phyloP scores from a whole-genome alignment of 495 filamentous ascomycete genomes.

The Rostrohypoxylon terebratum region DNA sequence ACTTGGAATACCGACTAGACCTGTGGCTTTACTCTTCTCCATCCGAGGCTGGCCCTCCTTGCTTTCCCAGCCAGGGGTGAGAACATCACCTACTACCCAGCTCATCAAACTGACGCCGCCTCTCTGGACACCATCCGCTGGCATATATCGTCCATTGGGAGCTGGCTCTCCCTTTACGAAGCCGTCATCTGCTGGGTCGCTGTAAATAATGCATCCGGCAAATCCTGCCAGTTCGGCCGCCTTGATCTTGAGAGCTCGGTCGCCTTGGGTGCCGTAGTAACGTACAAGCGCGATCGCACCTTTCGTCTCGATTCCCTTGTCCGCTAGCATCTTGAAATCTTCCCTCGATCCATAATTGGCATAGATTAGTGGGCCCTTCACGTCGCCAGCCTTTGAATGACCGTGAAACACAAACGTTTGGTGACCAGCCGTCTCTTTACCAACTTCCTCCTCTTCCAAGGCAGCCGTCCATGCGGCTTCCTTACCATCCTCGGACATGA shows the following conservation, averaged over 20 bases:
- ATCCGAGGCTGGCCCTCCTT: slow-evolving; percentile 74
- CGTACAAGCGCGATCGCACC: slow-evolving; percentile 88
- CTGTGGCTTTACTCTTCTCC: slow-evolving; percentile 75
- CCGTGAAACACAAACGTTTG: slow-evolving; percentile 86
- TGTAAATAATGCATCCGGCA: slow-evolving; percentile 90
- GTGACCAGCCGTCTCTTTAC: slow-evolving; percentile 63
- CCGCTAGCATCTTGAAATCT: slow-evolving; percentile 79
- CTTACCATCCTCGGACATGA: slow-evolving; percentile 73
- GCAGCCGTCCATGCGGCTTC: slow-evolving; percentile 81
- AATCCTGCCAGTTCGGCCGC: slow-evolving; percentile 88
- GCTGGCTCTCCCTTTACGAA: slow-evolving; percentile 74
- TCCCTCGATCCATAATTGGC: slow-evolving; percentile 89
- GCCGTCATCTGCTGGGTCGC: slow-evolving; percentile 84
- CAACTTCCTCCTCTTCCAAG: slow-evolving; percentile 78
- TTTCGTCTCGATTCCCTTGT: slow-evolving; percentile 75
- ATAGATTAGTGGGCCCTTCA: slow-evolving; percentile 92
- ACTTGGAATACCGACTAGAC: slow-evolving; percentile 84
- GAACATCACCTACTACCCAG: slow-evolving; percentile 86
- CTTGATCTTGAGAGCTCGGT: slow-evolving; percentile 85
- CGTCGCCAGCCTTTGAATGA: slow-evolving; percentile 87
- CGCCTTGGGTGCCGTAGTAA: slow-evolving; percentile 78
- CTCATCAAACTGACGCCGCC: slow-evolving; percentile 85
- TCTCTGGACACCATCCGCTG: slow-evolving; percentile 81
- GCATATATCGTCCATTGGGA: slow-evolving; percentile 81
- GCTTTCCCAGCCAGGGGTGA: slow-evolving; percentile 88